Evolutionary conservation across 2,329 filamentous ascomycete genomes (phyloP).

Genomic region (Beauveria bassiana): DNA sequence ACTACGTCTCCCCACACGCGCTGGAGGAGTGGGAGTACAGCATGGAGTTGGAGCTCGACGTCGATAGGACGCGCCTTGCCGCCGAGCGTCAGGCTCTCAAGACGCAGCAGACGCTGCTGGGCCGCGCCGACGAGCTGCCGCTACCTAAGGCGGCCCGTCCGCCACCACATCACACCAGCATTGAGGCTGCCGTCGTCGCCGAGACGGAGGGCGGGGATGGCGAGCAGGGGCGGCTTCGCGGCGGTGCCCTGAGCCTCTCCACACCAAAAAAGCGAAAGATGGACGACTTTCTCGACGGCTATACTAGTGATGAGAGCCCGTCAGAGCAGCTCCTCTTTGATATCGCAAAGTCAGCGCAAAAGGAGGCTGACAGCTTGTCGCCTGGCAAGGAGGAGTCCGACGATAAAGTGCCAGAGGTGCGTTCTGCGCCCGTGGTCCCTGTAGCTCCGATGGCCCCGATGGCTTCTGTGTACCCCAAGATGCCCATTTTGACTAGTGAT

Average conservation of each 20-base stretch:
- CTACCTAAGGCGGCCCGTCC: background rate
- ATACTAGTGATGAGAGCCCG: constrained; percentile 17
- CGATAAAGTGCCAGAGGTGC: background rate
- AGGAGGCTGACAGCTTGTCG: background rate
- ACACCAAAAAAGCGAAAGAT: constrained; percentile 27
- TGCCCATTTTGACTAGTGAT: background rate
- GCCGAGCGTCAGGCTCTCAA: constrained; percentile 17
- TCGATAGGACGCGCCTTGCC: constrained; percentile 24
- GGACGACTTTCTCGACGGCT: constrained; percentile 11
- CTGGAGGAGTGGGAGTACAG: constrained; percentile 51
- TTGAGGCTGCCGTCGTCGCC: constrained; percentile 24
- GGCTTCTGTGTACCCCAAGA: background rate
- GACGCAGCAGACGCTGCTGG: background rate
- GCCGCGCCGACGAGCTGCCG: background rate
- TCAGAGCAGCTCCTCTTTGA: constrained; percentile 19
- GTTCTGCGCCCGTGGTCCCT: background rate
- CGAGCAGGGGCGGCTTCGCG: constrained; percentile 19
- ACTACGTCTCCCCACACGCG: constrained; percentile 50
- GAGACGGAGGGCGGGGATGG: constrained; percentile 18
- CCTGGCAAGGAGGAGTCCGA: background rate
- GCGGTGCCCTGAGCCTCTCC: constrained; percentile 27
- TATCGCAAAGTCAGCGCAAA: background rate
- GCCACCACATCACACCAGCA: constrained; percentile 13
- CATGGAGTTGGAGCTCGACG: constrained; percentile 35
- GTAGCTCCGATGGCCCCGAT: background rate